Evolutionary conservation across 2,329 filamentous ascomycete genomes (phyloP).

Genomic region (Botryotinia globosa): DNA sequence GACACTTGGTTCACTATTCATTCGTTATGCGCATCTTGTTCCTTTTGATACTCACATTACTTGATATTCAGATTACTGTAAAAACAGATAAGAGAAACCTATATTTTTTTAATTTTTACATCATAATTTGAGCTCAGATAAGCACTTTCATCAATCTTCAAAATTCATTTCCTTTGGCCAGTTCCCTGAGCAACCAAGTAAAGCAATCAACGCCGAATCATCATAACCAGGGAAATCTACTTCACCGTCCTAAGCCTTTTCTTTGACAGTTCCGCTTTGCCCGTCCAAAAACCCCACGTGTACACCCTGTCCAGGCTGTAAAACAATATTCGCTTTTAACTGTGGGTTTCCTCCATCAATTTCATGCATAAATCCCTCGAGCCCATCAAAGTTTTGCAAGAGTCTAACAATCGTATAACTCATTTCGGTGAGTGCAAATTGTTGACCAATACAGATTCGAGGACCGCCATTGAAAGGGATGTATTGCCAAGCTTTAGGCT

Average conservation of each 20-base stretch:
- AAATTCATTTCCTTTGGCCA: not conserved
- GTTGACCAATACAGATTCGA: constrained; percentile 73
- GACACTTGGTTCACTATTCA: not conserved
- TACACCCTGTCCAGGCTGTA: constrained; percentile 59
- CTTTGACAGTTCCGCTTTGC: not conserved
- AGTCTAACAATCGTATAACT: constrained; percentile 68
- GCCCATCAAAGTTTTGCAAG: constrained; percentile 66
- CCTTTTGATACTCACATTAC: not conserved
- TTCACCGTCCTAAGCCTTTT: not conserved
- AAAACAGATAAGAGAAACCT: not conserved
- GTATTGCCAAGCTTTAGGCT: constrained; percentile 67
- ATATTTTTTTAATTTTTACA: not conserved
- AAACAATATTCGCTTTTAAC: constrained; percentile 58
- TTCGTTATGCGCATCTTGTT: not conserved
- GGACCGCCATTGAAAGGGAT: constrained; percentile 75
- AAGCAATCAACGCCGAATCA: not conserved
- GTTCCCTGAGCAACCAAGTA: not conserved
- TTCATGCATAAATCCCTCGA: constrained; percentile 57
- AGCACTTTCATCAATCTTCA: not conserved
- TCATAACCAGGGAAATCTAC: not conserved
- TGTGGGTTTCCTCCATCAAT: constrained; percentile 53
- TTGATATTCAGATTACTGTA: not conserved
- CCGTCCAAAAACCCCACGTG: constrained; percentile 54
- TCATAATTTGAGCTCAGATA: not conserved
- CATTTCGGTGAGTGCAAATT: constrained; percentile 78